Evolutionary conservation across 2,329 filamentous ascomycete genomes (phyloP), one percentile per base, ranked within the genome.

Genomic region (Ascocoryne sarcoides): DNA sequence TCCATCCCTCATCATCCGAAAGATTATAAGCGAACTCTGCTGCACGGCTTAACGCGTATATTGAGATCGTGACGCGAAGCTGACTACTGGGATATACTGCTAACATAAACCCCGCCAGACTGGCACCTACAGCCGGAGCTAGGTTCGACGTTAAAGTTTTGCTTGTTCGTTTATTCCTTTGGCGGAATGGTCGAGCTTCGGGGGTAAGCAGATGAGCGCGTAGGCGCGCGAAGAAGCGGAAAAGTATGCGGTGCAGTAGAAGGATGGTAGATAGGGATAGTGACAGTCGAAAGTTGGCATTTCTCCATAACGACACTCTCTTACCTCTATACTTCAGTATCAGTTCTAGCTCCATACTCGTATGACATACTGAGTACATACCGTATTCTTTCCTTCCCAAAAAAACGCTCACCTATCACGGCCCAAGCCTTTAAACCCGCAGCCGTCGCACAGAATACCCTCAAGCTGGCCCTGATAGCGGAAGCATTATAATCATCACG

Each of bases 71-170:
- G 39, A 90, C 70, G 37, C 92, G 79, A 51, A 92, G 60, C 51
- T 84, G 79, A 47, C 78, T 71, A 28, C 70, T 52, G 58, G 90
- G 70, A 49, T 79, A 85, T 8, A 94, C 73, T 5, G 84, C 85
- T 14, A 96, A 68, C 36, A 85, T 82, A 36, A 94, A 73, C 3
- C 90, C 90, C 1, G 90, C 87, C 35, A 95, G 63, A 53, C 85
- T 88, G 4, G 90, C 89, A 9, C 90, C 92, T n/a, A 95, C 72
- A 2, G 89, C 88, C 1, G 90, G 90, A 1, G 90, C 84, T 58
- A 88, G 83, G 8, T 75, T 73, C 2, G 87, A 94, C 0, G 88
- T 95, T 42, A 98, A 69, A 0, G 84, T 76, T 15, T 69, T 70
- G 0, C 84, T 74, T 10, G 88, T 76, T 14, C 76, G 75, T 1